phyloP scores from a whole-genome alignment of 768 basidiomycete genomes.

The Botryobasidium botryosum region DNA sequence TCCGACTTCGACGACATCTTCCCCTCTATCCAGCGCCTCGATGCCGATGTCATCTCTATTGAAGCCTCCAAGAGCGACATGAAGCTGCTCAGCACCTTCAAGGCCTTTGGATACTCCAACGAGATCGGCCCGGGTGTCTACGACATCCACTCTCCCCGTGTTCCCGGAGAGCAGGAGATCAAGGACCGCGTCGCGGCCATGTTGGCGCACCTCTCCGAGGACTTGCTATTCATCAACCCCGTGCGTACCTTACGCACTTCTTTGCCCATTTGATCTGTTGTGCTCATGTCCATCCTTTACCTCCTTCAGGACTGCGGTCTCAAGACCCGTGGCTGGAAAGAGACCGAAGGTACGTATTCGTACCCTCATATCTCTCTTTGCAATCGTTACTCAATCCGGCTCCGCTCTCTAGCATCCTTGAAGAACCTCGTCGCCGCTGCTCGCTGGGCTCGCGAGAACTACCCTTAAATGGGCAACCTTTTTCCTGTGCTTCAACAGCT shows the following conservation, averaged over 20 bases:
- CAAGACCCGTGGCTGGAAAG: conserved; percentile 97
- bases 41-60: conserved; percentile 97
- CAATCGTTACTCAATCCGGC: conserved; percentile 1
- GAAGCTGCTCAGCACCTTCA: conserved; percentile 93
- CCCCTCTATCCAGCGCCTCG: conserved; percentile 89
- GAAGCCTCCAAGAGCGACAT: conserved; percentile 98
- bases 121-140: conserved; percentile 97
- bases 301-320: conserved; percentile 96
- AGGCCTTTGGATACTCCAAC: conserved; percentile 88
- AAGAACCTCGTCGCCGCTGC: conserved; percentile 79
- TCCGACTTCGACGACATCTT: conserved; percentile 99
- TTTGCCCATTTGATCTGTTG: background rate
- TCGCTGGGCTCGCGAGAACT: conserved; percentile 77
- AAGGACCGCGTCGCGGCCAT: conserved; percentile 78
- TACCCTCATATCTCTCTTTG: conserved; percentile 7
- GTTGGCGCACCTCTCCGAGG: conserved; percentile 61
- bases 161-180: conserved; percentile 86
- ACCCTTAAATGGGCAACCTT: conserved; percentile 36
- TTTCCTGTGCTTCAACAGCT: conserved; percentile 79
- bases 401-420: conserved; percentile 36
- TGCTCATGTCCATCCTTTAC: conserved; percentile 8
- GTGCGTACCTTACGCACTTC: too few relatives aligned
- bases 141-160: conserved; percentile 98
- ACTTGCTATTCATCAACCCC: conserved; percentile 84
- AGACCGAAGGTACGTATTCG: conserved; percentile 56